Evolutionary conservation across 495 filamentous ascomycete species (phyloP).

Genomic region (Evansstolkia leycettana): DNA sequence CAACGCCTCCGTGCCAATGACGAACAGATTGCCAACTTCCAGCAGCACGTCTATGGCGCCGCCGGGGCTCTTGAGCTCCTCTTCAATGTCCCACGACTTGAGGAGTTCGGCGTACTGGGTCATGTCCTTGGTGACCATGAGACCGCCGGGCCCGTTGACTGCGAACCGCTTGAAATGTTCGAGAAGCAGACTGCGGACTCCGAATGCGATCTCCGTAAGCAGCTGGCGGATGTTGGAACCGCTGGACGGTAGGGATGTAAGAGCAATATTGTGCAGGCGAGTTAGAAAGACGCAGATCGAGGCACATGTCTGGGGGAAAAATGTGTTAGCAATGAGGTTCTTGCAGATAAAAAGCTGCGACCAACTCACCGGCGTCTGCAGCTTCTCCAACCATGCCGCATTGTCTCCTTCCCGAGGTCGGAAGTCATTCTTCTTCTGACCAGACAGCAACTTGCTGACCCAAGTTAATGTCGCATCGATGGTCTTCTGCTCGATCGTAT

Average conservation of each 20-base stretch:
- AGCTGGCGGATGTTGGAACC: conserved; percentile 66
- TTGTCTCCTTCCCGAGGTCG: conserved; percentile 76
- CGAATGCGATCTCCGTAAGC: conserved; percentile 72
- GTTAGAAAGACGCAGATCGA: conserved; percentile 65
- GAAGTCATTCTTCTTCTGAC: conserved; percentile 89
- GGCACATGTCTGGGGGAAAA: conserved; percentile 53
- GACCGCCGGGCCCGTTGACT: conserved; percentile 79
- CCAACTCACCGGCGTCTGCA: conserved; percentile 58
- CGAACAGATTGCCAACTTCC: conserved; percentile 94
- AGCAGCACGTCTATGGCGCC: conserved; percentile 68
- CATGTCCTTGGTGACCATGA: conserved; percentile 95
- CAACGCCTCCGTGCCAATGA: conserved; percentile 82
- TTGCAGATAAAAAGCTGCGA: too few relatives aligned
- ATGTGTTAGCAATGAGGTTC: background rate
- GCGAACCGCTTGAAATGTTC: conserved; percentile 91
- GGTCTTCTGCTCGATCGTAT: conserved; percentile 71
- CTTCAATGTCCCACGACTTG: conserved; percentile 67
- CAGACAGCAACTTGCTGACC: conserved; percentile 58
- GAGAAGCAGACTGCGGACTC: conserved; percentile 63
- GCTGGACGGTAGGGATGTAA: conserved; percentile 56
- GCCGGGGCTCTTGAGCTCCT: conserved; percentile 40
- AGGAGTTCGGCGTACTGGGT: conserved; percentile 78
- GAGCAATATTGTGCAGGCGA: conserved; percentile 45
- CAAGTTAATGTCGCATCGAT: conserved; percentile 75
- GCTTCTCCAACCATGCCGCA: conserved; percentile 57